Percentiles rank a stretch among this genome's conserved stretches.
These are phyloP conservation scores for Patellifolia procumbens DNA, from an alignment of 179 eudicot genomes.

Conservation along the genomic window DNA sequence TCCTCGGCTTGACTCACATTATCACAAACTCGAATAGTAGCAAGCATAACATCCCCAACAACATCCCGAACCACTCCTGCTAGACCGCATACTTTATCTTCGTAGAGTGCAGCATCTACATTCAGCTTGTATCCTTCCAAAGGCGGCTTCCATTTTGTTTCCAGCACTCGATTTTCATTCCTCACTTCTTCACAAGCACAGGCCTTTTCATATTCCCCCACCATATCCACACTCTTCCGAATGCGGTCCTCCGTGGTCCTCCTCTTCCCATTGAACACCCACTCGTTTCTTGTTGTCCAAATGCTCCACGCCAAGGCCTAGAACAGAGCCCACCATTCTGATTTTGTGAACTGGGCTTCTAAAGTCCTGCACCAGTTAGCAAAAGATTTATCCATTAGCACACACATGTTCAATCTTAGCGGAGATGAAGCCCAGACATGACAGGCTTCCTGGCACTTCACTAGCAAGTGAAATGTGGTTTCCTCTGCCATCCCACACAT, in stretches of 20 bases:
- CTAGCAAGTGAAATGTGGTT: too few relatives aligned
- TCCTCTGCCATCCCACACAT: background rate
- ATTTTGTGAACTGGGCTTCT: background rate
- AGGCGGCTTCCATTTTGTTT: too few relatives aligned
- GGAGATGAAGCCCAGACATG: background rate
- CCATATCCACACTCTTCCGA: background rate
- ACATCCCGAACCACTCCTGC: background rate
- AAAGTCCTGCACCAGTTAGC: background rate
- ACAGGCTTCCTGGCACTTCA: background rate
- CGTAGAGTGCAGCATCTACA: too few relatives aligned
- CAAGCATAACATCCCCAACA: background rate
- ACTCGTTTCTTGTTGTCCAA: background rate
- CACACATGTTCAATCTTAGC: background rate
- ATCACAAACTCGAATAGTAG: accelerated
- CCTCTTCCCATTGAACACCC: background rate
- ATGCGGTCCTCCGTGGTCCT: background rate
- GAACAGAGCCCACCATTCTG: background rate
- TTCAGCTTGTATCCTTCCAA: too few relatives aligned
- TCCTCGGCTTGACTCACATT: background rate
- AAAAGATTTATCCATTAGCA: background rate
- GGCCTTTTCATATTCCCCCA: background rate
- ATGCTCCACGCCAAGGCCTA: background rate
- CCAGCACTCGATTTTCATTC: too few relatives aligned
- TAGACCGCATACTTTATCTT: too few relatives aligned
- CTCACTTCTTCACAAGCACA: too few relatives aligned